These are phyloP conservation scores for Alternaria sp. DNA, from an alignment of 2,329 filamentous ascomycete species.

Conservation along the genomic window DNA sequence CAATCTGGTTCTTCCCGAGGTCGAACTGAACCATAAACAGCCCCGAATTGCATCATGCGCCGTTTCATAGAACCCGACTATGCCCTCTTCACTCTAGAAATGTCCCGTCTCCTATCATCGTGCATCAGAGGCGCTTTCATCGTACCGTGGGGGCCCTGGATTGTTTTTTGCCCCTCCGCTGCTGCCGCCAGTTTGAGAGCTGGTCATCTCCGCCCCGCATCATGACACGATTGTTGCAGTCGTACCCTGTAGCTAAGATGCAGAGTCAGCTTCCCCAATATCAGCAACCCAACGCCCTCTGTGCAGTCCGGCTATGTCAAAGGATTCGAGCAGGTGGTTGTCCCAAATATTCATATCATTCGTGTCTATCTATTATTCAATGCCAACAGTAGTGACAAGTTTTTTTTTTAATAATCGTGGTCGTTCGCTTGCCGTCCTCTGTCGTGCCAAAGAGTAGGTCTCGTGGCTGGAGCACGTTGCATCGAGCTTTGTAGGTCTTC, in stretches of 20 bases:
- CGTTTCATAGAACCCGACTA: constrained; percentile 10
- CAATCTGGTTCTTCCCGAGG: constrained; percentile 38
- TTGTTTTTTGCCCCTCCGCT: constrained; percentile 23
- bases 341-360: constrained; percentile 13
- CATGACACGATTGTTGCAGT: neutral
- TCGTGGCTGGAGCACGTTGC: neutral
- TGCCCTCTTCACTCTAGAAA: constrained; percentile 26
- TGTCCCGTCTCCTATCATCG: constrained; percentile 11
- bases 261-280: neutral
- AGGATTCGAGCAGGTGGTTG: neutral
- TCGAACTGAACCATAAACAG: constrained; percentile 23
- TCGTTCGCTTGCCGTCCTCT: neutral
- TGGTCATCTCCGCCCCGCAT: neutral
- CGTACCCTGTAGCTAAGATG: neutral
- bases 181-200: constrained; percentile 28
- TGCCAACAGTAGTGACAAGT: neutral
- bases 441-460: constrained; percentile 9
- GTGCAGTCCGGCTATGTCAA: neutral
- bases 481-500: constrained; percentile 11
- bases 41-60: constrained; percentile 24
- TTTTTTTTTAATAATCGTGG: neutral
- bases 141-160: constrained; percentile 11
- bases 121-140: constrained; percentile 2
- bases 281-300: neutral
- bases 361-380: constrained; percentile 17